Evolutionary conservation across 352 stramenopile genomes (phyloP).

Genomic region (Phytophthora syringae): DNA sequence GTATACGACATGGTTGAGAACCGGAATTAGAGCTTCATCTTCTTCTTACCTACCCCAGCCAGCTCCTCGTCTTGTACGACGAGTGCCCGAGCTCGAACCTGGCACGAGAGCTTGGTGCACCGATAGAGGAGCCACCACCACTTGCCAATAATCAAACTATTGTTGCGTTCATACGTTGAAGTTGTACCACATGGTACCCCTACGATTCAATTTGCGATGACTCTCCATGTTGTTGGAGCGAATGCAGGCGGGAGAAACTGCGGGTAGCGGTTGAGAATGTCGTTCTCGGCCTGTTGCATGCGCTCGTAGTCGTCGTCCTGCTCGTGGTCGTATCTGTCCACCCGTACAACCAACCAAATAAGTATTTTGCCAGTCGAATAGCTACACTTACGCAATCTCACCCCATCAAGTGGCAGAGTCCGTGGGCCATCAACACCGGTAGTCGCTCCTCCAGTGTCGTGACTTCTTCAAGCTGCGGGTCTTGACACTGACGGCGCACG

Average conservation of each 20-base stretch:
- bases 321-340: conserved; percentile 87
- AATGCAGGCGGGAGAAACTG: conserved; percentile 49
- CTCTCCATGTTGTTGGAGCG: conserved; percentile 13
- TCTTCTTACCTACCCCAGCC: conserved; percentile 16
- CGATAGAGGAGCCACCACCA: conserved; percentile 27
- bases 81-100: conserved; percentile 11
- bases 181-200: background rate
- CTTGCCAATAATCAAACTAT: conserved; percentile 16
- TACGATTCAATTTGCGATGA: conserved; percentile 11
- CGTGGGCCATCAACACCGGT: conserved; percentile 77
- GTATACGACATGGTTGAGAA: conserved; percentile 84
- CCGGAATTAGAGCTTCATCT: conserved; percentile 29
- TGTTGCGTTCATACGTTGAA: conserved; percentile 23
- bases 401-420: conserved; percentile 85
- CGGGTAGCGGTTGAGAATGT: conserved; percentile 62
- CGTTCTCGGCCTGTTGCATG: conserved; percentile 79
- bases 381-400: conserved; percentile 23
- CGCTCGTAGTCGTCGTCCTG: conserved; percentile 74
- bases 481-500: conserved; percentile 75
- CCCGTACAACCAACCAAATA: background rate
- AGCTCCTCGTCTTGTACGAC: conserved; percentile 14
- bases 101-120: conserved; percentile 21
- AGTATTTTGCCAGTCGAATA: conserved; percentile 14
- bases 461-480: conserved; percentile 58
- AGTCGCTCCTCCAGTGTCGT: conserved; percentile 71